A percentile compares a stretch with the other conserved stretches of the same genome.
phyloP scores from a whole-genome alignment of 129 eudicot genomes.

The Chrysanthemum seticuspe region DNA sequence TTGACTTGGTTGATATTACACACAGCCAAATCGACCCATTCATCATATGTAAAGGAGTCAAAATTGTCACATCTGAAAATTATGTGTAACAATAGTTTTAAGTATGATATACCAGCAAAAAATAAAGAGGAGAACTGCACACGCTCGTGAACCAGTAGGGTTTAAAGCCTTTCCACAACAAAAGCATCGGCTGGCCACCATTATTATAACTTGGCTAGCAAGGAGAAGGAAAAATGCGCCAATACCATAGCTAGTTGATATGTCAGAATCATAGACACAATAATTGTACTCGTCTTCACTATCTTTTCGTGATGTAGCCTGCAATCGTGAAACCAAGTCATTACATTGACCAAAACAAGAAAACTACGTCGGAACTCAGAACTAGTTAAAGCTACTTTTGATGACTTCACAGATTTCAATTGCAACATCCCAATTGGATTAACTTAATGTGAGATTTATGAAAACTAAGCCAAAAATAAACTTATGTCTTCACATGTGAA shows the following conservation, averaged over 20 bases:
- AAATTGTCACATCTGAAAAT: not conserved
- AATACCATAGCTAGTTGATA: constrained; percentile 82
- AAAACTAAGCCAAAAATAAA: not conserved
- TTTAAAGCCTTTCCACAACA: constrained; percentile 85
- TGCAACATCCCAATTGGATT: constrained; percentile 8
- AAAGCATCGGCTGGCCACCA: constrained; percentile 86
- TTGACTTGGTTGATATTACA: not conserved
- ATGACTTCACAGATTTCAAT: not conserved
- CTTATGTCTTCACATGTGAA: not conserved
- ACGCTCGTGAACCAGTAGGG: constrained; percentile 82
- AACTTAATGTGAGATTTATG: not conserved
- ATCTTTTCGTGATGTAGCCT: constrained; percentile 55
- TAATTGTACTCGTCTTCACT: constrained; percentile 40
- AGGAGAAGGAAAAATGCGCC: constrained; percentile 85
- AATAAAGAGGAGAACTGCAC: constrained; percentile 65
- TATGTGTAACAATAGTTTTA: not conserved
- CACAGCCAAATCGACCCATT: constrained; percentile 2
- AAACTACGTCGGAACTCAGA: not conserved
- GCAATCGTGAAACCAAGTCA: not conserved
- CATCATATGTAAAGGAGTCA: not conserved
- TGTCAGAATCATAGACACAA: constrained; percentile 82
- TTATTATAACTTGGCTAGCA: constrained; percentile 67
- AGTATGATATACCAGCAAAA: constrained; percentile 59
- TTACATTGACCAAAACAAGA: not conserved
- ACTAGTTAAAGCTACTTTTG: not conserved